Evolutionary conservation across 352 stramenopile species (phyloP).

Genomic region (Globisporangium polare): DNA sequence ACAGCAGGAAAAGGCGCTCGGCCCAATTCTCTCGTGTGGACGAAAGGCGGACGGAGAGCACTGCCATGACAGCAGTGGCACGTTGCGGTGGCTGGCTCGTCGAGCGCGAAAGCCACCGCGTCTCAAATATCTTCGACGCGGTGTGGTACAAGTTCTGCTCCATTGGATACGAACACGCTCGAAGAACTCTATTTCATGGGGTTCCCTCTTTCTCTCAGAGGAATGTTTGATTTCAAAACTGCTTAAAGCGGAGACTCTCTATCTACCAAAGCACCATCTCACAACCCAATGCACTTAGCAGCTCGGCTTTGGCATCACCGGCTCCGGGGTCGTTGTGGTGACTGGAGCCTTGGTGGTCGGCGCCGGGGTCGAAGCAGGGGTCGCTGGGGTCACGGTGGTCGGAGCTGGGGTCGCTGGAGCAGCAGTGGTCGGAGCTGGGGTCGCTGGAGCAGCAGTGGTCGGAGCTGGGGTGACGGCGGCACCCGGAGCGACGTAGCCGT

Average conservation of each 20-base stretch:
- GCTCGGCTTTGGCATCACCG: conserved; percentile 1
- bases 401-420: neutral
- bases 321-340: neutral
- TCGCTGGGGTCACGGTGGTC: neutral
- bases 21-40: neutral
- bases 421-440: neutral
- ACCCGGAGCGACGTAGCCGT: conserved; percentile 32
- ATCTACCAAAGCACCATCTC: neutral
- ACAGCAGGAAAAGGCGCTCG: neutral
- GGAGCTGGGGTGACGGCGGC: neutral
- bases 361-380: neutral
- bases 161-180: too few species aligned
- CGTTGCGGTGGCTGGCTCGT: neutral
- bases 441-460: neutral
- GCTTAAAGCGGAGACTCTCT: neutral
- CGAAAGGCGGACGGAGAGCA: neutral
- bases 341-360: neutral
- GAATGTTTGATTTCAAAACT: neutral
- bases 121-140: neutral
- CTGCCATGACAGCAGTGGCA: neutral
- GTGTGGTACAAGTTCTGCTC: too few species aligned
- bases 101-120: neutral
- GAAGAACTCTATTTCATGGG: neutral
- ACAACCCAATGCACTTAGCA: neutral
- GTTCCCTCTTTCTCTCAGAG: neutral